Conservation (phyloP, 805 yeast genomes). For the Wickerhamiella vanderwaltii region DNA sequence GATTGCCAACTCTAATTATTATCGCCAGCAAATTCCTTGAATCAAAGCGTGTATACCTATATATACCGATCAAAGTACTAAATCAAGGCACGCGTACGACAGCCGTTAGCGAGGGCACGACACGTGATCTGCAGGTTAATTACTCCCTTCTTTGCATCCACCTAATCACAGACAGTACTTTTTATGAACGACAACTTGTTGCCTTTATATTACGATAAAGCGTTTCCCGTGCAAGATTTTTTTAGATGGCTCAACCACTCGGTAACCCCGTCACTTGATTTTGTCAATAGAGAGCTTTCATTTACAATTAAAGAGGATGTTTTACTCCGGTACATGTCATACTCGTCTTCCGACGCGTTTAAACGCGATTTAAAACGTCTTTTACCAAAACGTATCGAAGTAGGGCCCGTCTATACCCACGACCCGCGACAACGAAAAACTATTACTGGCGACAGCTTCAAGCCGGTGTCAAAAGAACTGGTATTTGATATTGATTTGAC, state of each 20-base stretch:
- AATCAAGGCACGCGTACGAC: too few relatives aligned
- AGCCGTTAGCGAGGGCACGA: too few relatives aligned
- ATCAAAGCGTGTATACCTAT: too few relatives aligned
- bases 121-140: too few relatives aligned
- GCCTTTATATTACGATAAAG: slow-evolving; percentile 24
- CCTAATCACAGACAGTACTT: too few relatives aligned
- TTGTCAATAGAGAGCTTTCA: slow-evolving; percentile 86
- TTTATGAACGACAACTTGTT: too few relatives aligned
- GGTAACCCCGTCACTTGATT: slow-evolving; percentile 58
- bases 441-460: slow-evolving; percentile 62
- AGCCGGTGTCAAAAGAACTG: slow-evolving; percentile 72
- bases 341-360: slow-evolving; percentile 52
- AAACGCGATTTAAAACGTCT: slow-evolving; percentile 60
- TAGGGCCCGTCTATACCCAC: slow-evolving; percentile 82
- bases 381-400: slow-evolving; percentile 83
- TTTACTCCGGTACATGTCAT: slow-evolving; percentile 82
- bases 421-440: slow-evolving; percentile 80
- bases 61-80: too few relatives aligned
- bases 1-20: too few relatives aligned
- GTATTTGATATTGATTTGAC: slow-evolving; percentile 97
- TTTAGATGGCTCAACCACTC: slow-evolving; percentile 87
- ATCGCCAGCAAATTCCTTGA: too few relatives aligned
- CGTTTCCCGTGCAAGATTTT: slow-evolving; percentile 67
- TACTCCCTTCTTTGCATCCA: too few relatives aligned
- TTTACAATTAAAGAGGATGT: slow-evolving; percentile 80